Conservation (phyloP, 2,329 filamentous ascomycete species). For the Parascedosporium putredinis region DNA sequence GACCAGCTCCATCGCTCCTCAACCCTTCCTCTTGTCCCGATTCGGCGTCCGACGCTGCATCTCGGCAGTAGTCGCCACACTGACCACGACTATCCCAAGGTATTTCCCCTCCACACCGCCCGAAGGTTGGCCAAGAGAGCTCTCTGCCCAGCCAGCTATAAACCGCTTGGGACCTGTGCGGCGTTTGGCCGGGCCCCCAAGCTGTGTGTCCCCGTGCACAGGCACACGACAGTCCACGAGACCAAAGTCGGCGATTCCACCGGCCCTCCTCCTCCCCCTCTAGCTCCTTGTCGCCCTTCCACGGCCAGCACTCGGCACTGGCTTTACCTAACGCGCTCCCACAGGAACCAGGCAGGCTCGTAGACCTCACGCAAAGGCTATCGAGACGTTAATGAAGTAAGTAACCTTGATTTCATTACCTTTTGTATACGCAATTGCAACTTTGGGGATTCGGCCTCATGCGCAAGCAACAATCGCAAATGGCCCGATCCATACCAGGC, state of each 20-base stretch:
- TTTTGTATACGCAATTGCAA: too few species aligned
- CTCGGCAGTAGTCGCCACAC: not conserved
- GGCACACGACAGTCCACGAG: constrained; percentile 3
- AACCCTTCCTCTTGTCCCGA: not conserved
- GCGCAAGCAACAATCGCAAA: too few species aligned
- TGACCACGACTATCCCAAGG: not conserved
- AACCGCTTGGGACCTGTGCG: not conserved
- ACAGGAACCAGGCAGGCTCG: not conserved
- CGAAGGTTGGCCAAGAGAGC: too few species aligned
- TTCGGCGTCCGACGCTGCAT: not conserved
- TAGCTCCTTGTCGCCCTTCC: not conserved
- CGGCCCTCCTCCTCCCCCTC: not conserved
- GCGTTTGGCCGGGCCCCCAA: not conserved
- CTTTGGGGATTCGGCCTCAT: too few species aligned
- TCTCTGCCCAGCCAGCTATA: constrained; percentile 1
- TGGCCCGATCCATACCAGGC: not conserved
- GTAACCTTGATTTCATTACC: not conserved
- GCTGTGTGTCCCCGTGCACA: not conserved
- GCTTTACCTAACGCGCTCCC: not conserved
- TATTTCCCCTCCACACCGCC: not conserved
- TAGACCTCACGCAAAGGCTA: too few species aligned
- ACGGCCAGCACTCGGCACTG: not conserved
- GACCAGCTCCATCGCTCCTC: not conserved
- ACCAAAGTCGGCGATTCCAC: not conserved
- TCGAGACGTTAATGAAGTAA: not conserved